Base-by-base conservation (phyloP, 208 protist species). In the Acanthamoeba lenticulata region DNA sequence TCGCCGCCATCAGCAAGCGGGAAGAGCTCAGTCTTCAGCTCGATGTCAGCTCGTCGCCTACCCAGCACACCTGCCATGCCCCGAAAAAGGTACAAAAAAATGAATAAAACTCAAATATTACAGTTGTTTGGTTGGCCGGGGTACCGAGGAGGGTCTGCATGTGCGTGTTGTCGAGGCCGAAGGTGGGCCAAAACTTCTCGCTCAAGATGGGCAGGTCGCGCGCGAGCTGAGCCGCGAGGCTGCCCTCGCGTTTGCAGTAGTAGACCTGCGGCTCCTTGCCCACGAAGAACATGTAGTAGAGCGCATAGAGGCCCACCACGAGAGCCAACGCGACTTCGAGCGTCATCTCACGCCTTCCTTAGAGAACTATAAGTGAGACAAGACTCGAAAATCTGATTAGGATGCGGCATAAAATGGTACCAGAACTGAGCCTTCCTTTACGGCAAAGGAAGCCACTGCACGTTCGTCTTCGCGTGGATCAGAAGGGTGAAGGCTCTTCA, bases 261-360 rank as follows among this genome's bases (percentile, higher is more conserved):
- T 74, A 74, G 34, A 74, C 65, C 65, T 74, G 29, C 21, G 65
- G 65, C 65, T 7, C 65, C 65, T 74, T 74, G 34, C 65, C 65
- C 65, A 74, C 65, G 65, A 74, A 74, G 65, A 13, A 74, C 29
- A 74, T 11, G 65, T 74, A 74, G 65, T 74, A 74, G 27, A 74
- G 65, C 34, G 65, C 36, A 32, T 74, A 74, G 65, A 74, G 5
- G 34, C 29, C 36, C 65, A 74, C 65, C 32, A 42, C 65, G 29
- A 74, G 36, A 11, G 29, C 65, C 65, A 74, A 24, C 65, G 40
- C 36, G 1, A 74, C 34, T 24, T 34, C 65, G 34, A 74, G 65
- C 65, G n/a, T 21, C 52, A 60, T 60, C 15, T 60, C n/a, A n/a
- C n/a, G n/a, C n/a, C n/a, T n/a, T n/a, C n/a, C n/a, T n/a, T n/a